A percentile compares a stretch with the other conserved stretches of the same genome.
phyloP scores from a whole-genome alignment of 139 green algal species.

The Chlamydomonas sphaeroides region DNA sequence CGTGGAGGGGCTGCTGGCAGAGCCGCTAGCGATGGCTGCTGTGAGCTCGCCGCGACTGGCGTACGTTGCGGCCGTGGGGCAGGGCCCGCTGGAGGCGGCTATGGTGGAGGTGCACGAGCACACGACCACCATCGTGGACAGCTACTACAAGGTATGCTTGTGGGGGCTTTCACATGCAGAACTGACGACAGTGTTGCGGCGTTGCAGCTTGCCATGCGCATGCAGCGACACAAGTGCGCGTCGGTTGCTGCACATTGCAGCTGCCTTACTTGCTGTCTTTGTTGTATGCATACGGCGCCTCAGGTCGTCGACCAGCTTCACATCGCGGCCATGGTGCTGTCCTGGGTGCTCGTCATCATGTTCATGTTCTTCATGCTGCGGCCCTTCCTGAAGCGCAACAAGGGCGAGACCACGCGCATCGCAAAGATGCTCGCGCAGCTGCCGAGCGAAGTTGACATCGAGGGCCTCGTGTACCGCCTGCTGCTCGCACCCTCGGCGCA shows the following conservation, averaged over 20 bases:
- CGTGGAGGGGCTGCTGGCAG: constrained; percentile 33
- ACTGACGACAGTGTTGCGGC: too few relatives aligned
- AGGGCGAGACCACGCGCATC: constrained; percentile 55
- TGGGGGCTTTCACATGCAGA: too few relatives aligned
- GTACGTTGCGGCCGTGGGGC: constrained; percentile 13
- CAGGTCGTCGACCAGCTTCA: constrained; percentile 38
- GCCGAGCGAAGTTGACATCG: constrained; percentile 52
- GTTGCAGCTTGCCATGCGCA: too few relatives aligned
- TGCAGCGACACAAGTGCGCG: too few relatives aligned
- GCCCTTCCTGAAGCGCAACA: constrained; percentile 37
- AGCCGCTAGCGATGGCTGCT: constrained; percentile 7
- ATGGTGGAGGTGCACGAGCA: background rate
- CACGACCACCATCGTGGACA: constrained; percentile 17
- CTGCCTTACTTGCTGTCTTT: too few relatives aligned
- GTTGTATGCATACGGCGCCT: background rate
- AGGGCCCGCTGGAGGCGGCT: constrained; percentile 9
- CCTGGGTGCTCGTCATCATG: constrained; percentile 14
- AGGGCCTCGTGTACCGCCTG: constrained; percentile 32
- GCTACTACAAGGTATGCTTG: constrained; percentile 12
- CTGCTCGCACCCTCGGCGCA: constrained; percentile 8
- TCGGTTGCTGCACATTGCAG: background rate
- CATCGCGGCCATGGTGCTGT: constrained; percentile 39
- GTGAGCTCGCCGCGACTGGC: constrained; percentile 15
- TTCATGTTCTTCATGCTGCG: constrained; percentile 49
- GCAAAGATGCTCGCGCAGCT: constrained; percentile 63